Conservation (phyloP, 2,329 filamentous ascomycete species). For the Leptosphaerulina australis region DNA sequence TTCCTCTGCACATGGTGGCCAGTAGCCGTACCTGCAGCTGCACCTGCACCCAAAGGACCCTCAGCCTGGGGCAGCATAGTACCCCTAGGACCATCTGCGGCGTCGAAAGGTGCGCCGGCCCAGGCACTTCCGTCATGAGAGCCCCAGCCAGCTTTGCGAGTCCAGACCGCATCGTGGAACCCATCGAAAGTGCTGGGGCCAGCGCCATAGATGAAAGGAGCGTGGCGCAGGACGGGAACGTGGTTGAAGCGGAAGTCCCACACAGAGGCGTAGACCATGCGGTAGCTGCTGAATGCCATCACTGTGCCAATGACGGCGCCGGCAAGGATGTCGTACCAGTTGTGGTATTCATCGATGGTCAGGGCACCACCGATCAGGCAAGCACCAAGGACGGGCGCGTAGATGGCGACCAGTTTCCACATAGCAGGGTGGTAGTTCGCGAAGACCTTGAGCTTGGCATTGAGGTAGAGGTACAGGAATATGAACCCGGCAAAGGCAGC, state of each 20-base stretch:
- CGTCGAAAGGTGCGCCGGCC: conserved; percentile 53
- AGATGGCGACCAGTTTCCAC: conserved; percentile 73
- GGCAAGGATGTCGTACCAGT: conserved; percentile 73
- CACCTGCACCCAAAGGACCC: conserved; percentile 34
- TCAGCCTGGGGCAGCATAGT: conserved; percentile 40
- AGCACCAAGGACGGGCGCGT: conserved; percentile 70
- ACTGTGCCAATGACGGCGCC: conserved; percentile 69
- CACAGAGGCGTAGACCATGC: conserved; percentile 70
- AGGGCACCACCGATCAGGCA: conserved; percentile 71
- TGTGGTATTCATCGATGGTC: conserved; percentile 74
- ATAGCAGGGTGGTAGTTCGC: conserved; percentile 73
- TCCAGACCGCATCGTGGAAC: conserved; percentile 63
- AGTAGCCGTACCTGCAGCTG: conserved; percentile 26
- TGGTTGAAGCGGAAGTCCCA: conserved; percentile 74
- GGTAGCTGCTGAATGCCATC: conserved; percentile 69
- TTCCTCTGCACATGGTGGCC: conserved; percentile 38
- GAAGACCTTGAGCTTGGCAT: conserved; percentile 78
- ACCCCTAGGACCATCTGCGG: conserved; percentile 45
- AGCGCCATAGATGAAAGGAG: conserved; percentile 60
- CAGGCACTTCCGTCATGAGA: conserved; percentile 47
- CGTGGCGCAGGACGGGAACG: conserved; percentile 66
- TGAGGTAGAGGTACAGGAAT: conserved; percentile 74
- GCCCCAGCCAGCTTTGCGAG: conserved; percentile 67
- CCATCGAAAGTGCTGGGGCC: conserved; percentile 49
- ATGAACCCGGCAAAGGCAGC: conserved; percentile 75